Evolutionary conservation across 2,329 filamentous ascomycete genomes (phyloP), one percentile per base, ranked within the genome.

Genomic region (Colletotrichum liriopes): DNA sequence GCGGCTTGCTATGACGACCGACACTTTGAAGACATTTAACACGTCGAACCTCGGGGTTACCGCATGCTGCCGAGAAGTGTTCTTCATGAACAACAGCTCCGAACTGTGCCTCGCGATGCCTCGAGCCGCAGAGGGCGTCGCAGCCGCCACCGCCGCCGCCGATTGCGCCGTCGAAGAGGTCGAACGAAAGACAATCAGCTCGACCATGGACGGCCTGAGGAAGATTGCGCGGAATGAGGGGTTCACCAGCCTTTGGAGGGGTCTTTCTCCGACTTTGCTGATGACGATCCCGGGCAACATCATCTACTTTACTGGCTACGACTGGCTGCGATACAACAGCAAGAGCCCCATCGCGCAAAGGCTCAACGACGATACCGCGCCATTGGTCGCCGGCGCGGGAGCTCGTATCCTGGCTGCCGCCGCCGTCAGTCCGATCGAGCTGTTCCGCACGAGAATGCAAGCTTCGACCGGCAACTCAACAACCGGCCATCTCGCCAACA

Each of bases 221-320:
- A 99, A 99, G 85, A 99, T 99, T 78, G 95, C 96, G 20, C 91
- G 94, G 59, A 95, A 98, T 80, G 96, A 99, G 84, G 96, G 96
- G 1, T 79, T 95, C 16, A 89, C 90, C 35, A 96, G 95, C 1
- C 84, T 99, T 45, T 99, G 96, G 96, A 90, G 96, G 73, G 96
- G 96, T 0, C 85, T 99, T 6, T 97, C 94, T n/a, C 96, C 96
- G 0, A 99, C 96, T 0, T 85, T 99, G 29, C 89, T 95, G 75
- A 99, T 99, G 96, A 92, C 95, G 0, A 89, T 99, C 7, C 96
- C 96, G 0, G 94, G 92, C 35, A 99, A 99, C 80, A 96, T 99
- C 76, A 98, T 99, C 75, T 99, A 99, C 83, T 98, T 98, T 78
- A 97, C 96, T 16, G 96, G 96, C 49, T 99, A 99, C 82, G 96